Percentiles rank a stretch among this genome's conserved stretches.
These are phyloP conservation scores for Parafenestella ontariensis DNA, from an alignment of 2,329 filamentous ascomycete species.

Conservation along the genomic window DNA sequence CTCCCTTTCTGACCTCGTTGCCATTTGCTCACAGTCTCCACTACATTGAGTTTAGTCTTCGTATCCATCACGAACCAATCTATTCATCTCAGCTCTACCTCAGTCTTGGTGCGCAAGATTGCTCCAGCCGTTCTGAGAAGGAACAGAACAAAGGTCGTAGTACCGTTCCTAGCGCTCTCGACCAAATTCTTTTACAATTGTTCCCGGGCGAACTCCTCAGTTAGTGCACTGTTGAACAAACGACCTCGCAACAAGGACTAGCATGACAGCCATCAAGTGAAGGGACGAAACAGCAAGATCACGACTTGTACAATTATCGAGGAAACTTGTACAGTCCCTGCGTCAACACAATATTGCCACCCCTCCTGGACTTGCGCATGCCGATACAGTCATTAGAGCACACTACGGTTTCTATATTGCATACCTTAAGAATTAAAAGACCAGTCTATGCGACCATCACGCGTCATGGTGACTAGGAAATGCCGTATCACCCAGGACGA, in stretches of 20 bases:
- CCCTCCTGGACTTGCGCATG: neutral
- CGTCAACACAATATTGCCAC: neutral
- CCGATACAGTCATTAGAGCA: neutral
- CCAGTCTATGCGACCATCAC: neutral
- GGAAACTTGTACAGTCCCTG: neutral
- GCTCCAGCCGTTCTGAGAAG: neutral
- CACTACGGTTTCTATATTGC: conserved; percentile 1
- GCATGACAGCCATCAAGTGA: neutral
- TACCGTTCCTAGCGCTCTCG: too few species aligned
- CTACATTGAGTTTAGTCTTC: neutral
- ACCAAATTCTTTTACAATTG: too few species aligned
- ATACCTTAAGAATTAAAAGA: neutral
- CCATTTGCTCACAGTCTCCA: neutral
- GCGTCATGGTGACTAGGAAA: neutral
- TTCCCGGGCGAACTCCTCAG: too few species aligned
- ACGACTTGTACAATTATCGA: neutral
- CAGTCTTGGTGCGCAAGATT: neutral
- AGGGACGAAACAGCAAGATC: neutral
- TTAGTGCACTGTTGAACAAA: too few species aligned
- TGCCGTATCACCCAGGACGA: neutral
- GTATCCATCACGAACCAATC: neutral
- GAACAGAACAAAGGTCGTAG: too few species aligned
- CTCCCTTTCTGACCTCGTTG: neutral
- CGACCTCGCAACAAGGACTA: neutral
- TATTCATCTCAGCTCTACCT: neutral